These are phyloP conservation scores for Dendrobium officinale DNA, from an alignment of 106 monocot genomes.

Conservation along the genomic window DNA sequence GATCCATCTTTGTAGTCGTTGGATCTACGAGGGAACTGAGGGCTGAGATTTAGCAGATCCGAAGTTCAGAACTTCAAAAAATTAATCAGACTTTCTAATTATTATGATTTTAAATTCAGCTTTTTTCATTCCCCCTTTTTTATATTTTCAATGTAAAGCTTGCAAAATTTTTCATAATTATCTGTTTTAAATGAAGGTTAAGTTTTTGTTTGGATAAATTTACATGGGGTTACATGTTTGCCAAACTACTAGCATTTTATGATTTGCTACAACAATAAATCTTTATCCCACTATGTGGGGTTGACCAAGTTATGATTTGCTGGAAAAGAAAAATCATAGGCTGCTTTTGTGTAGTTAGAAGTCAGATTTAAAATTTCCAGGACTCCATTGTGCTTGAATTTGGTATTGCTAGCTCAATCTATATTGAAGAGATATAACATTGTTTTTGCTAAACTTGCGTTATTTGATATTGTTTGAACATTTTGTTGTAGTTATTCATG, in stretches of 20 bases:
- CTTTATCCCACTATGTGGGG: too few species aligned
- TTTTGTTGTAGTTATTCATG: constrained; percentile 51
- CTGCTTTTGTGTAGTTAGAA: too few species aligned
- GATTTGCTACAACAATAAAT: not conserved
- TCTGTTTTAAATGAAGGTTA: not conserved
- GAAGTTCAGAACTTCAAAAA: not conserved
- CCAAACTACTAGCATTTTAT: not conserved
- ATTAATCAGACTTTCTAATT: not conserved
- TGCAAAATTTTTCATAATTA: not conserved
- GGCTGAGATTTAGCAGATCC: not conserved
- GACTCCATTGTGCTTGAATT: too few species aligned
- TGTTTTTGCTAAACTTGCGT: not conserved
- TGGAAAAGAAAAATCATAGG: too few species aligned
- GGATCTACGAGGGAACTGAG: too few species aligned
- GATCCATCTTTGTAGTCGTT: too few species aligned
- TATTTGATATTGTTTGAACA: constrained; percentile 4
- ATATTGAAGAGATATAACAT: not conserved
- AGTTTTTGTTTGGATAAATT: not conserved
- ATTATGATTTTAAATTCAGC: not conserved
- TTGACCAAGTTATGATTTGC: too few species aligned
- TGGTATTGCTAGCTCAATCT: not conserved
- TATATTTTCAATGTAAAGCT: not conserved
- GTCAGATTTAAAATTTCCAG: too few species aligned
- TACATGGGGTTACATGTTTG: not conserved
- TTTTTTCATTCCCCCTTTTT: not conserved